Percentiles rank a stretch among this genome's conserved stretches.
These are phyloP conservation scores for Candida nonsorbophila DNA, from an alignment of 805 yeast species.

Conservation along the genomic window DNA sequence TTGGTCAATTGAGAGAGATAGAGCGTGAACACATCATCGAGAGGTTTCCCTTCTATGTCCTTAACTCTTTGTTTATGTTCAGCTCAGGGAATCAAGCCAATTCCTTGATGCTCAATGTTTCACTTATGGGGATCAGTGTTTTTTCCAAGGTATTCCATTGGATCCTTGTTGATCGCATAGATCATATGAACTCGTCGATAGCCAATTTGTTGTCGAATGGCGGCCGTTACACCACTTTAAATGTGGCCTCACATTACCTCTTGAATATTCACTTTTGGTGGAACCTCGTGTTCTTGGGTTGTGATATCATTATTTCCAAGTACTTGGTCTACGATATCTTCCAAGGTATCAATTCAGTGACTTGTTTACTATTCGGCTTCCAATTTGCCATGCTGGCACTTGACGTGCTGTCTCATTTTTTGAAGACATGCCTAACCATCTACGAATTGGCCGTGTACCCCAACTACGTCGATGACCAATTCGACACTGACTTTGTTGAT, in stretches of 20 bases:
- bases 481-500: conserved; percentile 15
- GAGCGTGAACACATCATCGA: conserved; percentile 64
- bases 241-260: conserved; percentile 25
- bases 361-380: conserved; percentile 65
- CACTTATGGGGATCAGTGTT: conserved; percentile 23
- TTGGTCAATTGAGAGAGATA: conserved; percentile 69
- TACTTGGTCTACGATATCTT: conserved; percentile 54
- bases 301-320: conserved; percentile 51
- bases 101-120: conserved; percentile 49
- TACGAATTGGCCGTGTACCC: conserved; percentile 51
- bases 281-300: conserved; percentile 34
- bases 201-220: conserved; percentile 17
- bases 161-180: conserved; percentile 54
- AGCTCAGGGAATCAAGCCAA: conserved; percentile 55
- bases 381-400: conserved; percentile 65
- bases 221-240: conserved; percentile 6
- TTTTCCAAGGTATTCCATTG: conserved; percentile 68
- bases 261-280: conserved; percentile 34
- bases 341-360: conserved; percentile 46
- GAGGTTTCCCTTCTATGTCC: conserved; percentile 25
- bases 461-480: conserved; percentile 18
- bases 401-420: conserved; percentile 41
- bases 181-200: conserved; percentile 25
- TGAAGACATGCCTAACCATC: conserved; percentile 46
- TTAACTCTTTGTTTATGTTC: conserved; percentile 58